Percentiles rank a stretch among this genome's conserved stretches.
phyloP scores from a whole-genome alignment of 345 rosid species.

The Theobroma cacao region DNA sequence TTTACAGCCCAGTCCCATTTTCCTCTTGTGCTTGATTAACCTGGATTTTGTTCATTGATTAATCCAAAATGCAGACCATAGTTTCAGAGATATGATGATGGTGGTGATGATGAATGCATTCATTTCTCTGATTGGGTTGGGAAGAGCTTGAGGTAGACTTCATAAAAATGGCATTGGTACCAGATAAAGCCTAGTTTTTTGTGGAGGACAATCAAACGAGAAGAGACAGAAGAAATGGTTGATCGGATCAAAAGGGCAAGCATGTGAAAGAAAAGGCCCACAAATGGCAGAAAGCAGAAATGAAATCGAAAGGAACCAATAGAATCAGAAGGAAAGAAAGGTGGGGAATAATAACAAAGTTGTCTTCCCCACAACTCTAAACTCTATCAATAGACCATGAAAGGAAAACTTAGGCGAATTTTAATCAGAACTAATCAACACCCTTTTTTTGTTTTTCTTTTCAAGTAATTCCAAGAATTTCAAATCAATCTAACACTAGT shows the following conservation, averaged over 20 bases:
- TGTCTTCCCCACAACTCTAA: too few relatives aligned
- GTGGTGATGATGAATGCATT: neutral
- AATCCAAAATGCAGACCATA: neutral
- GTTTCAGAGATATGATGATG: neutral
- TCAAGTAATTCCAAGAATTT: conserved; percentile 4
- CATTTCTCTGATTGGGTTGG: neutral
- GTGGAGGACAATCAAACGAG: neutral
- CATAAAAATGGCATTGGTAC: neutral
- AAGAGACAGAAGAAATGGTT: neutral
- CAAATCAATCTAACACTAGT: neutral
- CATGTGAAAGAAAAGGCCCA: conserved; percentile 25
- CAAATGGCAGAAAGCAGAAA: conserved; percentile 9
- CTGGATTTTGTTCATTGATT: neutral
- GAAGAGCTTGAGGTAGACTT: neutral
- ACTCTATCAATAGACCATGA: too few relatives aligned
- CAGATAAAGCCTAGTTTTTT: neutral
- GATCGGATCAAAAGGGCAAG: conserved; percentile 14
- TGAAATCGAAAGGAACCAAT: neutral
- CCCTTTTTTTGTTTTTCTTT: too few relatives aligned
- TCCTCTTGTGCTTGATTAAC: neutral
- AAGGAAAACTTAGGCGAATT: too few relatives aligned
- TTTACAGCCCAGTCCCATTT: neutral
- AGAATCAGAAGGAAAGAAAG: neutral
- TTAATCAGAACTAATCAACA: too few relatives aligned
- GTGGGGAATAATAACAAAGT: neutral